Conservation (phyloP, 1,284 basidiomycete species). For the Inonotus obliquus region DNA sequence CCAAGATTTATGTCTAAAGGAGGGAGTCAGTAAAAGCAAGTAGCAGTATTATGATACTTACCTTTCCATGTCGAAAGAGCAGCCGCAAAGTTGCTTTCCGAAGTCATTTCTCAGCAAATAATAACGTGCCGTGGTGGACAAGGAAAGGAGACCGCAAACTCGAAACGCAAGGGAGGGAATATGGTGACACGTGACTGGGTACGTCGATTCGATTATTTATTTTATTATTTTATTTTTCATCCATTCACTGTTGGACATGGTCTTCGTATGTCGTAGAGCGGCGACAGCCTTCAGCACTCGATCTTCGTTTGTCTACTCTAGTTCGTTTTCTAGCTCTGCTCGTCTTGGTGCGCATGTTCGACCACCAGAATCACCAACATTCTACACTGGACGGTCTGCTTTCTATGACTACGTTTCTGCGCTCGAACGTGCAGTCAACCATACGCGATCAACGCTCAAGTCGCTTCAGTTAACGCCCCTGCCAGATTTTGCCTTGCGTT, state of each 20-base stretch:
- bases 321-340: constrained; percentile 2
- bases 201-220: not conserved
- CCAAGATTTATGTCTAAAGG: constrained; percentile 76
- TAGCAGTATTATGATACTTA: constrained; percentile 28
- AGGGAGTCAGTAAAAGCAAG: not conserved
- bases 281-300: not conserved
- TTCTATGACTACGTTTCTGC: constrained; percentile 73
- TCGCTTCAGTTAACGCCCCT: constrained; percentile 71
- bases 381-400: constrained; percentile 82
- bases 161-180: not conserved
- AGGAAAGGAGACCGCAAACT: not conserved
- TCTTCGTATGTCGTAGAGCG: constrained; percentile 9
- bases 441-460: constrained; percentile 57
- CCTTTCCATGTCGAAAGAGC: constrained; percentile 87
- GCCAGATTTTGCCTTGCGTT: constrained; percentile 62
- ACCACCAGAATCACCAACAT: constrained; percentile 59
- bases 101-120: constrained; percentile 30
- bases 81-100: constrained; percentile 78
- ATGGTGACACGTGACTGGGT: not conserved
- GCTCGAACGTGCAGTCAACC: constrained; percentile 62
- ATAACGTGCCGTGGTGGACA: not conserved
- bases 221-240: not conserved
- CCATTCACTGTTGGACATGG: constrained; percentile 1
- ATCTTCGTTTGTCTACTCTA: not conserved
- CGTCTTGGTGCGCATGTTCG: constrained; percentile 20